Percentiles rank a stretch among this genome's conserved stretches.
These are phyloP conservation scores for Teunomyces aglyptinius DNA, from an alignment of 805 yeast genomes.

Conservation along the genomic window DNA sequence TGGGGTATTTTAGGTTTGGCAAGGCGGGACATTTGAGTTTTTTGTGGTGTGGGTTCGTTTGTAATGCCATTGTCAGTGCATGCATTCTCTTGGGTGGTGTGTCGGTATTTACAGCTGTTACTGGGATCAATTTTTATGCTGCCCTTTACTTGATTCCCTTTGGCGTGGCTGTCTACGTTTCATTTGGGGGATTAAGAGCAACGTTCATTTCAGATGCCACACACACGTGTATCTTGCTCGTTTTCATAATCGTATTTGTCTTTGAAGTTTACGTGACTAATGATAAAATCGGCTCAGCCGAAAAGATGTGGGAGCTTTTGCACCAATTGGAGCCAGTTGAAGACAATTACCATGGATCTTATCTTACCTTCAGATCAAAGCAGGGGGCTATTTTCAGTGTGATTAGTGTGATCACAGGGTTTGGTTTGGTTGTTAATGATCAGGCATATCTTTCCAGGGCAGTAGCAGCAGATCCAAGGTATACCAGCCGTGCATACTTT, in stretches of 20 bases:
- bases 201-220: constrained; percentile 27
- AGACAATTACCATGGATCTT: constrained; percentile 16
- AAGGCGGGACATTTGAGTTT: constrained; percentile 24
- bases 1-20: constrained; percentile 28
- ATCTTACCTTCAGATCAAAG: constrained; percentile 16
- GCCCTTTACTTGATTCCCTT: constrained; percentile 23
- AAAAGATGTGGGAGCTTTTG: constrained; percentile 23
- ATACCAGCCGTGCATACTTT: constrained; percentile 22
- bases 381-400: constrained; percentile 21
- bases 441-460: constrained; percentile 27
- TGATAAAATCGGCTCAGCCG: constrained; percentile 22
- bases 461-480: constrained; percentile 21
- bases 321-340: constrained; percentile 13
- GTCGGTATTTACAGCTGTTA: constrained; percentile 13
- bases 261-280: constrained; percentile 18
- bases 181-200: constrained; percentile 25
- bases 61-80: constrained; percentile 21
- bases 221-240: constrained; percentile 22
- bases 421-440: constrained; percentile 22
- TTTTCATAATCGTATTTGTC: constrained; percentile 18
- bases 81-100: constrained; percentile 22
- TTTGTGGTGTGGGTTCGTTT: constrained; percentile 22
- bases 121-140: constrained; percentile 13
- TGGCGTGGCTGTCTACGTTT: constrained; percentile 22
- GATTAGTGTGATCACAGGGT: constrained; percentile 21